Conservation (phyloP, 2,329 filamentous ascomycete species). For the Penicillium sp. region DNA sequence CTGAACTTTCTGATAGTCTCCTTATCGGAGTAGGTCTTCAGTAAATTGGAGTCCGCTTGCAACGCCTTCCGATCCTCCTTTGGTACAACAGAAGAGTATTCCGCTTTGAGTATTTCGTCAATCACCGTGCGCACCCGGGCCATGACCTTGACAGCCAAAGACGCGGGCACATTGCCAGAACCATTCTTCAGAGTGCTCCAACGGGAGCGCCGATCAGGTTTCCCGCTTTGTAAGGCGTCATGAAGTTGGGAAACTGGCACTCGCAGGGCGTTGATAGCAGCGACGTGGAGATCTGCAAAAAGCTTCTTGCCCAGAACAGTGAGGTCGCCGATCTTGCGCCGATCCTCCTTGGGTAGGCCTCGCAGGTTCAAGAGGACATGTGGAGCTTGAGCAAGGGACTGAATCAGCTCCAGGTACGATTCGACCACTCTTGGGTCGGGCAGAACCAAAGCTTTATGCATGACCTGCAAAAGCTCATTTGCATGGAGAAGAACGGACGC, state of each 20-base stretch:
- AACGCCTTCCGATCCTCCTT: slow-evolving; percentile 21
- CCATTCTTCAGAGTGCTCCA: slow-evolving; percentile 10
- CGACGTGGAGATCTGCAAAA: slow-evolving; percentile 19
- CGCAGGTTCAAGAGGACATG: slow-evolving; percentile 25
- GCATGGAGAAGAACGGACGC: slow-evolving; percentile 61
- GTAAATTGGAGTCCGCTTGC: slow-evolving; percentile 19
- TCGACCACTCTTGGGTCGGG: slow-evolving; percentile 27
- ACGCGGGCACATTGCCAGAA: slow-evolving; percentile 21
- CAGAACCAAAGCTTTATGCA: slow-evolving; percentile 40
- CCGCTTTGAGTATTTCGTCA: slow-evolving; percentile 30
- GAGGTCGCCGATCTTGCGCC: slow-evolving; percentile 12
- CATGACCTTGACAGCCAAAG: slow-evolving; percentile 19
- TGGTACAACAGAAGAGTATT: slow-evolving; percentile 17
- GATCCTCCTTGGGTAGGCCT: slow-evolving; percentile 19
- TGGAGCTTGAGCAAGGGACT: slow-evolving; percentile 22
- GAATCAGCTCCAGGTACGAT: slow-evolving; percentile 26
- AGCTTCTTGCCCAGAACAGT: slow-evolving; percentile 23
- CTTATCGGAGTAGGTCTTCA: slow-evolving; percentile 28
- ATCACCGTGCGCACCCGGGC: slow-evolving; percentile 28
- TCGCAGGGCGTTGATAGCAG: slow-evolving; percentile 21
- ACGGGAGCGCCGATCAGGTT: neutral
- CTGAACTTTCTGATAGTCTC: slow-evolving; percentile 14
- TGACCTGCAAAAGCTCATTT: slow-evolving; percentile 58
- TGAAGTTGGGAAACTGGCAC: slow-evolving; percentile 25
- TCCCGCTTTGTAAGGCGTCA: slow-evolving; percentile 21